These are phyloP conservation scores for Pseudotsuga menziesii DNA, from an alignment of 75 land plant species.

Conservation along the genomic window DNA sequence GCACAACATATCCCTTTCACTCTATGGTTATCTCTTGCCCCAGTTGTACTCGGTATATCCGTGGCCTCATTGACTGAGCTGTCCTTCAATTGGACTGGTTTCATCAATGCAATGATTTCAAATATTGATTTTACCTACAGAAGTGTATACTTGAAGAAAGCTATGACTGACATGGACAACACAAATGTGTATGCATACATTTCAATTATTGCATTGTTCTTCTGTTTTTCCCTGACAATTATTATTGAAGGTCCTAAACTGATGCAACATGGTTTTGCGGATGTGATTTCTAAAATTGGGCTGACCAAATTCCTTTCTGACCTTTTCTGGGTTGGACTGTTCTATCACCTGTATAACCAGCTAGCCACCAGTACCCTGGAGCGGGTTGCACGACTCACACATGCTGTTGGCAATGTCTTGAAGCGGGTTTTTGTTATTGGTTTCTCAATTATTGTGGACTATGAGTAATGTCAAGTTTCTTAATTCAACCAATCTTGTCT, in stretches of 20 bases:
- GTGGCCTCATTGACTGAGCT: slow-evolving; percentile 99
- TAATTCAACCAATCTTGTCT: too few relatives aligned
- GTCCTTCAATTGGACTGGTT: slow-evolving; percentile 97
- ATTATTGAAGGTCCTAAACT: slow-evolving; percentile 50
- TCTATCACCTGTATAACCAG: slow-evolving; percentile 61
- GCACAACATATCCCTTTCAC: slow-evolving; percentile 84
- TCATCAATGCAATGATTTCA: slow-evolving; percentile 96
- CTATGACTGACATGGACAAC: slow-evolving; percentile 98
- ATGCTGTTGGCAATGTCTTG: slow-evolving; percentile 97
- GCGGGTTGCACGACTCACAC: slow-evolving; percentile 92
- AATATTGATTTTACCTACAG: slow-evolving; percentile 98
- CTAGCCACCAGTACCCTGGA: slow-evolving; percentile 93
- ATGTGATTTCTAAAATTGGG: slow-evolving; percentile 44
- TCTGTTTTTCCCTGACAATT: slow-evolving; percentile 89
- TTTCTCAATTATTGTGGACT: slow-evolving; percentile 77
- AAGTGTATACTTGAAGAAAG: slow-evolving; percentile 97
- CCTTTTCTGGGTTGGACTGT: slow-evolving; percentile 60
- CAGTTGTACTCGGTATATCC: slow-evolving; percentile 93
- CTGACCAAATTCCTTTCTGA: slow-evolving; percentile 29
- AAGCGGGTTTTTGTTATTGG: slow-evolving; percentile 98
- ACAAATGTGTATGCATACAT: slow-evolving; percentile 96
- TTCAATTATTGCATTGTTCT: slow-evolving; percentile 75
- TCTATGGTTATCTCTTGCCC: slow-evolving; percentile 85
- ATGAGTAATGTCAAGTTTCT: too few relatives aligned
- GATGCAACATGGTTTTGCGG: slow-evolving; percentile 29